Evolutionary conservation across 768 basidiomycete species (phyloP).

Genomic region (Naganishia randhawae): DNA sequence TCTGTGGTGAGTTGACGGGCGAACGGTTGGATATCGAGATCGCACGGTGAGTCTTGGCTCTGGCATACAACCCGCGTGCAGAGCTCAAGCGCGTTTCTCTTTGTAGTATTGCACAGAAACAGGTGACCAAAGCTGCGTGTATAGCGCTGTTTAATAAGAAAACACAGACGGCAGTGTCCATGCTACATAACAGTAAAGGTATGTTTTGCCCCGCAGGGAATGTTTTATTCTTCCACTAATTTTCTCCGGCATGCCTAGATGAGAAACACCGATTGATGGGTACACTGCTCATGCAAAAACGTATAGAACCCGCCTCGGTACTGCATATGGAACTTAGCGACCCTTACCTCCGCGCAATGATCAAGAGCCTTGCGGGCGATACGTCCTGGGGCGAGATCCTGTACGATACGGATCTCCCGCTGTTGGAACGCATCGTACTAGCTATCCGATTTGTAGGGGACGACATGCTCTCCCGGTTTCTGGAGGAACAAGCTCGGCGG

Average conservation of each 20-base stretch:
- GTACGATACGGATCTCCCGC: slow-evolving; percentile 40
- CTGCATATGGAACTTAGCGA: slow-evolving; percentile 42
- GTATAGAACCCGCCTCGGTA: slow-evolving; percentile 36
- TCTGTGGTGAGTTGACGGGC: slow-evolving; percentile 36
- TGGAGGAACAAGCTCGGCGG: slow-evolving; percentile 35
- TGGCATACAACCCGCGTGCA: not conserved
- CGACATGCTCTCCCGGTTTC: slow-evolving; percentile 38
- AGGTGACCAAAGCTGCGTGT: slow-evolving; percentile 46
- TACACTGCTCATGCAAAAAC: slow-evolving; percentile 37
- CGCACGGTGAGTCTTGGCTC: slow-evolving; percentile 30
- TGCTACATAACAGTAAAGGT: slow-evolving; percentile 41
- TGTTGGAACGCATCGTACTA: slow-evolving; percentile 44
- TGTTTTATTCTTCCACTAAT: not conserved
- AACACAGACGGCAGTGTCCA: slow-evolving; percentile 38
- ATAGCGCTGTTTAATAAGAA: slow-evolving; percentile 47
- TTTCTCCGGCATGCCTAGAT: slow-evolving; percentile 31
- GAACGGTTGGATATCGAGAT: slow-evolving; percentile 33
- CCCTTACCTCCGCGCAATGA: slow-evolving; percentile 45
- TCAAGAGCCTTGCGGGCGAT: slow-evolving; percentile 39
- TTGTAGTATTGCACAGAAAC: slow-evolving; percentile 24
- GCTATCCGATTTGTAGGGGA: slow-evolving; percentile 44
- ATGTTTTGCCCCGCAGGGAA: not conserved
- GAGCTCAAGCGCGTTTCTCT: not conserved
- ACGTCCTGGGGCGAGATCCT: slow-evolving; percentile 46
- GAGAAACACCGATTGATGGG: slow-evolving; percentile 42